Percentiles rank a stretch among this genome's conserved stretches.
Evolutionary conservation across 768 basidiomycete species (phyloP).

Genomic region (Macrolepiota albuminosa): DNA sequence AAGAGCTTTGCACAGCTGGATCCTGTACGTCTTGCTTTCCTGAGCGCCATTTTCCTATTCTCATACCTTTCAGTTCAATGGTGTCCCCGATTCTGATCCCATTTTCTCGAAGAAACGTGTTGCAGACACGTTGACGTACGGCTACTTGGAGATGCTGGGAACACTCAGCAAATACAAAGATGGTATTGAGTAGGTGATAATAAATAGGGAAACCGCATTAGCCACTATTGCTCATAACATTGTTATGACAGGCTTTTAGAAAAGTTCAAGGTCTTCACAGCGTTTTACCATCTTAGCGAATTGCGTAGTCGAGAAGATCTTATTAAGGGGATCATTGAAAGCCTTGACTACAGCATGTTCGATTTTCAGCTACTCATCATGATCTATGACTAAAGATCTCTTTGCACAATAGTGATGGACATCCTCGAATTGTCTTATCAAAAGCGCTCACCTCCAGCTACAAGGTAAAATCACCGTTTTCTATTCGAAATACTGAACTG

Average conservation of each 20-base stretch:
- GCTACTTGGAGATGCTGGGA: constrained; percentile 95
- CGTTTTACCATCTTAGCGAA: constrained; percentile 93
- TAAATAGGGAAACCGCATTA: neutral
- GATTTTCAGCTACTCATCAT: constrained; percentile 21
- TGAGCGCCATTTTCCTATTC: neutral
- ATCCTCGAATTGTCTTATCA: constrained; percentile 87
- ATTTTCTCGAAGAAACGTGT: constrained; percentile 83
- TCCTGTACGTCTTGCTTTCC: constrained; percentile 49
- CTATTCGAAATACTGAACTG: neutral
- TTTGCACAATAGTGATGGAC: constrained; percentile 67
- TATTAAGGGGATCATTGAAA: constrained; percentile 86
- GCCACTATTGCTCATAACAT: neutral
- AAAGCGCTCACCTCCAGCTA: constrained; percentile 95
- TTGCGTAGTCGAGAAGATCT: constrained; percentile 88
- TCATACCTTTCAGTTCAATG: constrained; percentile 51
- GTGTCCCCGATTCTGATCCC: constrained; percentile 67
- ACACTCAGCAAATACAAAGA: constrained; percentile 83
- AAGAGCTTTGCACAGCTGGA: constrained; percentile 91
- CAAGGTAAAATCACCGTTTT: constrained; percentile 43
- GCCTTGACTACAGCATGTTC: constrained; percentile 86
- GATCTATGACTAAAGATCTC: constrained; percentile 6
- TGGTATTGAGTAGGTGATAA: constrained; percentile 72
- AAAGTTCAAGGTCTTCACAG: constrained; percentile 89
- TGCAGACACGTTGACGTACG: constrained; percentile 78
- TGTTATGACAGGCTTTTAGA: constrained; percentile 70